A percentile compares a stretch with the other conserved stretches of the same genome.
These are phyloP conservation scores for Parietaria judaica DNA, from an alignment of 306 rosid genomes.

Conservation along the genomic window DNA sequence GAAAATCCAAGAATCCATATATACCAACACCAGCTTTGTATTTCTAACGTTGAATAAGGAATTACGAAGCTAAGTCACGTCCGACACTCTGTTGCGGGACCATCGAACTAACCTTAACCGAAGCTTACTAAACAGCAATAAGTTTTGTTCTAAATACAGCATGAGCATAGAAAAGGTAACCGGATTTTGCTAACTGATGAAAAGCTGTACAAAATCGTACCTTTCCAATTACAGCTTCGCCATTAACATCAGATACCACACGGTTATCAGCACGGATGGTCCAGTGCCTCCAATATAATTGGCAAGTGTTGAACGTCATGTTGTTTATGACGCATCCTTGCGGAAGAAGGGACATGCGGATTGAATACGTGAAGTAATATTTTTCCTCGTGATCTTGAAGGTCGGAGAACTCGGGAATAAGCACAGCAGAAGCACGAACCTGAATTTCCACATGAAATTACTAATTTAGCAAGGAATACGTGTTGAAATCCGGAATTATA, in stretches of 20 bases:
- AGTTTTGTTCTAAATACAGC: not conserved
- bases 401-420: slow-evolving; percentile 55
- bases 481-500: too few species aligned
- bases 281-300: slow-evolving; percentile 73
- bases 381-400: slow-evolving; percentile 23
- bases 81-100: not conserved
- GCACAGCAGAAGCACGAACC: slow-evolving; percentile 77
- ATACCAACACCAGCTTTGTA: not conserved
- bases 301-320: slow-evolving; percentile 57
- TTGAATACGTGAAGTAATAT: slow-evolving; percentile 61
- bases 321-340: slow-evolving; percentile 65
- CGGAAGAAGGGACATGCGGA: slow-evolving; percentile 67
- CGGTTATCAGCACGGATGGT: slow-evolving; percentile 43
- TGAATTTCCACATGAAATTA: slow-evolving; percentile 19
- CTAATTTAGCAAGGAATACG: not conserved
- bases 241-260: slow-evolving; percentile 38
- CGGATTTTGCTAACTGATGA: not conserved
- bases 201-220: slow-evolving; percentile 24
- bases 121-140: not conserved
- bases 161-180: not conserved
- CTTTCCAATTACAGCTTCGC: slow-evolving; percentile 82
- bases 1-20: not conserved
- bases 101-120: not conserved
- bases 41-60: not conserved
- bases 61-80: not conserved